Percentiles rank a stretch among this genome's conserved stretches.
These are phyloP conservation scores for Penicillium palitans DNA, from an alignment of 2,329 filamentous ascomycete genomes.

Conservation along the genomic window DNA sequence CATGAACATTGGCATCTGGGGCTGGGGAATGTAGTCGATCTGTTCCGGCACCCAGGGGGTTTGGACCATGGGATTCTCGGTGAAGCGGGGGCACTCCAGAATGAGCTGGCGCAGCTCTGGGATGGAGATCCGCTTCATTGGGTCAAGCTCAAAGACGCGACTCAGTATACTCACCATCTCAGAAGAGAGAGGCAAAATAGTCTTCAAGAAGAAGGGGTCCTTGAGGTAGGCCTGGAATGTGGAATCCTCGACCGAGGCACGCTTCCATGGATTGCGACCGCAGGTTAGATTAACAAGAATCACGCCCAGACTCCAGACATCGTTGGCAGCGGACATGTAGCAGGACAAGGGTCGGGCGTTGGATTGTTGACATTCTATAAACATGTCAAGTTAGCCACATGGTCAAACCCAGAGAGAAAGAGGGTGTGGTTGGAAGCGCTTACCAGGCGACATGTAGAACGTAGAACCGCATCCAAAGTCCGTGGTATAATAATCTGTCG, in stretches of 20 bases:
- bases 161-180: slow-evolving; percentile 86
- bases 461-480: slow-evolving; percentile 98
- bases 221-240: slow-evolving; percentile 90
- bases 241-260: slow-evolving; percentile 87
- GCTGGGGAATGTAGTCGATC: slow-evolving; percentile 38
- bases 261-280: slow-evolving; percentile 98
- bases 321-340: slow-evolving; percentile 91
- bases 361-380: slow-evolving; percentile 81
- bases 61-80: slow-evolving; percentile 41
- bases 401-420: no score
- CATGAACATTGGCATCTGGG: slow-evolving; percentile 36
- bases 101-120: slow-evolving; percentile 77
- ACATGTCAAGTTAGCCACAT: slow-evolving; percentile 27
- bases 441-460: slow-evolving; percentile 99
- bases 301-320: slow-evolving; percentile 97
- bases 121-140: slow-evolving; percentile 77
- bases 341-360: slow-evolving; percentile 68
- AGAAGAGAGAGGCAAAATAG: slow-evolving; percentile 85
- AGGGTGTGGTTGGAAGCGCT: slow-evolving; percentile 33
- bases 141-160: slow-evolving; percentile 84
- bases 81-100: slow-evolving; percentile 73
- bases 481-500: slow-evolving; percentile 75
- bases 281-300: slow-evolving; percentile 97
- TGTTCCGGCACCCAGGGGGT: slow-evolving; percentile 39
- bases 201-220: slow-evolving; percentile 83